Conservation (phyloP, 176 grass and related monocot species). For the Rhynchospora pubera region DNA sequence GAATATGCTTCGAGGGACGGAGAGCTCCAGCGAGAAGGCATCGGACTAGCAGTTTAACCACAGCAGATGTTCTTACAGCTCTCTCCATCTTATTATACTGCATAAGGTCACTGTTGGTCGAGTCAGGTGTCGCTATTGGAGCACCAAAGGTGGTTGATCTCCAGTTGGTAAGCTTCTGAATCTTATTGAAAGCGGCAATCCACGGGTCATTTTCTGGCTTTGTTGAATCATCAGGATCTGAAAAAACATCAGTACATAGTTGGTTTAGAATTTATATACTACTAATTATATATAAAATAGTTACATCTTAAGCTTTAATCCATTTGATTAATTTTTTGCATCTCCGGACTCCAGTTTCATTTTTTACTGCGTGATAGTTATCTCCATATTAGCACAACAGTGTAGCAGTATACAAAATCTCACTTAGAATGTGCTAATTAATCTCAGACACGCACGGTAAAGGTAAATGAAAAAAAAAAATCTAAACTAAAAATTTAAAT, state of each 20-base stretch:
- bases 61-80: slow-evolving; percentile 74
- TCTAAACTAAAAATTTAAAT: too few relatives aligned
- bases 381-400: neutral
- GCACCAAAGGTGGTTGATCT: neutral
- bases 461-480: too few relatives aligned
- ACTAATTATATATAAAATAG: neutral
- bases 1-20: slow-evolving; percentile 48
- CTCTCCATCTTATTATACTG: slow-evolving; percentile 41
- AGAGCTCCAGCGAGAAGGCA: slow-evolving; percentile 65
- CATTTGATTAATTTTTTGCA: too few relatives aligned
- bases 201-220: slow-evolving; percentile 33
- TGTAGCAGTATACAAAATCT: neutral
- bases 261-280: neutral
- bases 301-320: neutral
- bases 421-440: neutral
- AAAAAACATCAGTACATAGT: neutral
- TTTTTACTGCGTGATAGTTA: neutral
- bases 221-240: slow-evolving; percentile 25
- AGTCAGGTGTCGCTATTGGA: neutral
- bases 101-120: neutral
- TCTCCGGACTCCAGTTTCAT: neutral
- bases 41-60: slow-evolving; percentile 62
- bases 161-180: slow-evolving; percentile 31
- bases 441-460: too few relatives aligned
- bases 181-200: slow-evolving; percentile 41